Evolutionary conservation across 2,329 filamentous ascomycete species (phyloP), one percentile per base, ranked within the genome.

Genomic region (Camillea tinctor): DNA sequence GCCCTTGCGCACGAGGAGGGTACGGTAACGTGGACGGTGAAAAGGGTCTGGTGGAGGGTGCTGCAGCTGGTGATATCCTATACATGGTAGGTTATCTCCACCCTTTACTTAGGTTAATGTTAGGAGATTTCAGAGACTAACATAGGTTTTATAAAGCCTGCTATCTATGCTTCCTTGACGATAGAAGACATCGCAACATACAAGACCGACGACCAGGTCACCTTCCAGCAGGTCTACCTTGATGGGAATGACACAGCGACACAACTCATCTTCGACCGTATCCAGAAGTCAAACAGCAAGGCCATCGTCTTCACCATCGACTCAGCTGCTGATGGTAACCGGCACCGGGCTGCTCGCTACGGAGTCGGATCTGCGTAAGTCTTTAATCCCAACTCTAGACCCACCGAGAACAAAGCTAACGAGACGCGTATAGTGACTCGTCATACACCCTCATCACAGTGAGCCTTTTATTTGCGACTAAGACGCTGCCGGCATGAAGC

Each of bases 31-130:
- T 50, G 3, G 59, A 74, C 5, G 77, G 64, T 22, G 78, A 81
- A 66, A 60, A 73, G 21, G 77, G 77, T 23, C 69, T 81, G 17
- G 74, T 77, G 13, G 72, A 77, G 64, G 76, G 74, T 49, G 77
- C 79, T 7, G 76, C 71, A 5, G 67, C 68, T 4, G 75, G 72
- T 9, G 66, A 76, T 49, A 77, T 80, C 49, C 64, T 80, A 2
- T 80, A 80, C 63, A 76, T 79, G 50, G 69, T 70, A 62, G 49
- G 57, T 13, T n/a, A n/a, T n/a, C n/a, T n/a, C 19, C 7, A 13
- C 22, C 9, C n/a, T 52, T 13, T 20, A 30, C 1, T 3, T 4
- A 6, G n/a, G 1, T 13, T 2, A 23, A 52, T 23, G 44, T 1
- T 44, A 44, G 3, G 36, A 15, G 36, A 3, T n/a, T 3, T 11